Evolutionary conservation across 176 grass and related monocot species (phyloP), one percentile per base, ranked within the genome.

Genomic region (Oropetium thomaeum): DNA sequence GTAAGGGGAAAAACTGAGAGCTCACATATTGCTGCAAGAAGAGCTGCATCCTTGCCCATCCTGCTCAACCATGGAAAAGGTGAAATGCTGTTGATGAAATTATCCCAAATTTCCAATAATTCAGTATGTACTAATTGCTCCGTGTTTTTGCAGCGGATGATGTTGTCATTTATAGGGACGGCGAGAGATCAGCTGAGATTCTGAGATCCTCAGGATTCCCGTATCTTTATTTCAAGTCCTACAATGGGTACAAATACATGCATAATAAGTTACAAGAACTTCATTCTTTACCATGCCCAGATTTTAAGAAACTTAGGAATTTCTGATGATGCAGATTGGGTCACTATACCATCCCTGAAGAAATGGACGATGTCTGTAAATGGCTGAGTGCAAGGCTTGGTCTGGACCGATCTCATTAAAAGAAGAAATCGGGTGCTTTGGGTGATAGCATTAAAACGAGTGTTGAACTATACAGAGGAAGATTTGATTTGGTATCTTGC

Each of bases 311-410:
- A 30, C 51, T 20, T 80, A 5, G 13, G 20, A 44, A 10, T 71
- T 76, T 52, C 29, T 39, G 35, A 86, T 67, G 25, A 6, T 64
- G 59, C 89, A 98, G 91, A 32, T 65, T 94, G 40, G 96, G 87
- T 9, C 91, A 98, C 74, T 90, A 92, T 65, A 98, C 96, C 33
- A 79, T 98, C 45, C 96, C 96, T n/a, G 96, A 98, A 82, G 96
- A 98, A 69, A 92, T 98, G 96, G 91, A 92, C 25, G 86, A 87
- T 29, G 84, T 94, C 38, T 83, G 82, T 81, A 92, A 82, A 68
- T 97, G 91, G 95, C 71, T 94, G 51, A 70, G 81, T 32, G 85
- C 81, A 19, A 65, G 71, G 25, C 73, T 97, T 19, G 75, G 88
- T 4, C 78, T 91, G 19, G 79, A 91, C 32, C 64, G 95, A 65